phyloP scores from a whole-genome alignment of 805 yeast genomes.

The Candida andamanensis region DNA sequence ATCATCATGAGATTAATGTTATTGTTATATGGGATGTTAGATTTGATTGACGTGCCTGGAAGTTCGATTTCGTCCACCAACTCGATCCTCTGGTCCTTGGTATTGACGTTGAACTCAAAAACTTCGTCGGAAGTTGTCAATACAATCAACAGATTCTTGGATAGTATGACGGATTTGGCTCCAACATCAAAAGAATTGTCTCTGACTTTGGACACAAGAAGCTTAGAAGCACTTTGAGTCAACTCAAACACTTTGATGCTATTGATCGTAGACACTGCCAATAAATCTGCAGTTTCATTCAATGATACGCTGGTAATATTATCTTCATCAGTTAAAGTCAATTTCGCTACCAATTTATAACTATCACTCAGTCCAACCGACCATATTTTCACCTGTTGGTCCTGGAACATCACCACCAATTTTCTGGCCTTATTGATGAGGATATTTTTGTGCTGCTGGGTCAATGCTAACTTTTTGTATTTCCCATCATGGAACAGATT shows the following conservation, averaged over 20 bases:
- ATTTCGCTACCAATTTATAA: constrained; percentile 59
- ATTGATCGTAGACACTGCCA: constrained; percentile 68
- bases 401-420: constrained; percentile 72
- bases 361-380: constrained; percentile 28
- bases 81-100: constrained; percentile 26
- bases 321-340: constrained; percentile 69
- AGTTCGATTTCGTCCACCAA: constrained; percentile 42
- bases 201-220: constrained; percentile 51
- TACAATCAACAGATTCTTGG: constrained; percentile 42
- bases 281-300: constrained; percentile 56
- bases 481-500: constrained; percentile 66
- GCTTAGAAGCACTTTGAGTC: constrained; percentile 29
- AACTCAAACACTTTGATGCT: constrained; percentile 67
- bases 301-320: constrained; percentile 66
- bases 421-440: constrained; percentile 42
- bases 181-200: constrained; percentile 46
- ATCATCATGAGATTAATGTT: constrained; percentile 51
- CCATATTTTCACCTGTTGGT: constrained; percentile 82
- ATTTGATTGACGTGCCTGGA: constrained; percentile 6
- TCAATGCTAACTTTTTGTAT: constrained; percentile 63
- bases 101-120: constrained; percentile 33
- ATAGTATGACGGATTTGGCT: constrained; percentile 49
- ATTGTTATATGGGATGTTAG: constrained; percentile 35
- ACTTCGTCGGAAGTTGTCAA: constrained; percentile 62
- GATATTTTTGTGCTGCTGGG: constrained; percentile 53